A percentile compares a stretch with the other conserved stretches of the same genome.
Conservation (phyloP, 2,329 filamentous ascomycete genomes). For the Cladosporium sp. region DNA sequence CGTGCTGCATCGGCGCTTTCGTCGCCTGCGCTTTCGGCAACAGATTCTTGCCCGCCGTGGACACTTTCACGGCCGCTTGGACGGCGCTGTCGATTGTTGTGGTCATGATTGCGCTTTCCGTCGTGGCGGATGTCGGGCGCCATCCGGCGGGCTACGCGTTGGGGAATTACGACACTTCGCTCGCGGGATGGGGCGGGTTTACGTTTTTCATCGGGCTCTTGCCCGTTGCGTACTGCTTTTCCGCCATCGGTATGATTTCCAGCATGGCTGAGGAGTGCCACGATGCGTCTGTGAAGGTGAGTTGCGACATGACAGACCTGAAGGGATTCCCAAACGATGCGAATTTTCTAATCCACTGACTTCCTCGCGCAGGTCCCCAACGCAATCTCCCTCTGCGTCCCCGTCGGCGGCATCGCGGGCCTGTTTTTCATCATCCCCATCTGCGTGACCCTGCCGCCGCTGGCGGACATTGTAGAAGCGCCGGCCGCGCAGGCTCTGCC, state of each 20-base stretch:
- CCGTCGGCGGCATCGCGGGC: slow-evolving; percentile 51
- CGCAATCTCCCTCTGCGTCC: slow-evolving; percentile 50
- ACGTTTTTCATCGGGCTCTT: slow-evolving; percentile 61
- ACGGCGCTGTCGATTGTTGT: slow-evolving; percentile 54
- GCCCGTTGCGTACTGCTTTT: slow-evolving; percentile 36
- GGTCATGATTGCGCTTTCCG: slow-evolving; percentile 53
- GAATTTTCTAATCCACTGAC: no score
- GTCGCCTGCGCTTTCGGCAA: slow-evolving; percentile 65
- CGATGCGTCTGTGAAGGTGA: slow-evolving; percentile 48
- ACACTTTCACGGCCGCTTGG: slow-evolving; percentile 55
- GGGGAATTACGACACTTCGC: slow-evolving; percentile 52
- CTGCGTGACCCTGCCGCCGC: slow-evolving; percentile 47
- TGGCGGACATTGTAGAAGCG: slow-evolving; percentile 42
- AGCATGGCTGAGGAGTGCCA: slow-evolving; percentile 59
- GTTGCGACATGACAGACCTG: no score
- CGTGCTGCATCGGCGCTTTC: slow-evolving; percentile 61
- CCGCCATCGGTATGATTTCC: slow-evolving; percentile 59
- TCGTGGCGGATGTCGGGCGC: slow-evolving; percentile 51
- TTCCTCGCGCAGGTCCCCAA: slow-evolving; percentile 31
- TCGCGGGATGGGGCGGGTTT: slow-evolving; percentile 57
- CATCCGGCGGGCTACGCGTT: slow-evolving; percentile 50
- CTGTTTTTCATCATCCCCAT: slow-evolving; percentile 55
- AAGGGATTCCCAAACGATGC: no score
- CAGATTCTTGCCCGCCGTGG: slow-evolving; percentile 59
- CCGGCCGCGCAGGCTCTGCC: slow-evolving; percentile 48